A percentile compares a stretch with the other conserved stretches of the same genome.
phyloP scores from a whole-genome alignment of 768 basidiomycete species.

The Auricularia sp. region DNA sequence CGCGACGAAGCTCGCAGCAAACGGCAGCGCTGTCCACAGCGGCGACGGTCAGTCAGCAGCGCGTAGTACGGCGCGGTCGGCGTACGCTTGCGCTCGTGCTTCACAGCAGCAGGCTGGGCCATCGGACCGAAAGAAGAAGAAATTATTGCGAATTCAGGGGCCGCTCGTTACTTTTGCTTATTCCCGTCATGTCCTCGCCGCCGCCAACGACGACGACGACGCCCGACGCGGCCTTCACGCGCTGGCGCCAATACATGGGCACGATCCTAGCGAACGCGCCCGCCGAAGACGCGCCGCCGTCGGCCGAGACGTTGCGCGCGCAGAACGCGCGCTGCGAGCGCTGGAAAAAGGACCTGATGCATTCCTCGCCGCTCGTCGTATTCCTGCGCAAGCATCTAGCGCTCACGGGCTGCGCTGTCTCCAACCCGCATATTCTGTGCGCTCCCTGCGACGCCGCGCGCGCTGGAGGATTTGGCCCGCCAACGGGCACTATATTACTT shows the following conservation, averaged over 20 bases:
- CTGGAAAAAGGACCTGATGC: neutral
- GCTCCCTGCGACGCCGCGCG: slow-evolving; percentile 65
- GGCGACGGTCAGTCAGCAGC: too few relatives aligned
- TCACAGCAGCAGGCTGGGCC: too few relatives aligned
- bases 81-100: too few relatives aligned
- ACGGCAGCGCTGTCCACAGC: slow-evolving; percentile 55
- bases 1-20: slow-evolving; percentile 82
- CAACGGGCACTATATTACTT: slow-evolving; percentile 68
- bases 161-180: too few relatives aligned
- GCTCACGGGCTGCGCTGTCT: slow-evolving; percentile 60
- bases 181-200: too few relatives aligned
- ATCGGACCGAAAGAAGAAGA: too few relatives aligned
- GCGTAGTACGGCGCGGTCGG: too few relatives aligned
- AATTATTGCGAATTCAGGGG: too few relatives aligned
- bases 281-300: neutral
- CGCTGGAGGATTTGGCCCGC: slow-evolving; percentile 76
- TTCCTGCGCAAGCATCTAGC: slow-evolving; percentile 92
- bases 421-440: slow-evolving; percentile 68
- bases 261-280: neutral
- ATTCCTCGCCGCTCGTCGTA: slow-evolving; percentile 54
- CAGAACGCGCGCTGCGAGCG: neutral
- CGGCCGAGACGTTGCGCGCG: neutral
- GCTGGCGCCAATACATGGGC: too few relatives aligned
- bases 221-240: too few relatives aligned
- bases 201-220: too few relatives aligned